Conservation (phyloP, 2,329 filamentous ascomycete genomes). For the Cladophialophora bantiana region DNA sequence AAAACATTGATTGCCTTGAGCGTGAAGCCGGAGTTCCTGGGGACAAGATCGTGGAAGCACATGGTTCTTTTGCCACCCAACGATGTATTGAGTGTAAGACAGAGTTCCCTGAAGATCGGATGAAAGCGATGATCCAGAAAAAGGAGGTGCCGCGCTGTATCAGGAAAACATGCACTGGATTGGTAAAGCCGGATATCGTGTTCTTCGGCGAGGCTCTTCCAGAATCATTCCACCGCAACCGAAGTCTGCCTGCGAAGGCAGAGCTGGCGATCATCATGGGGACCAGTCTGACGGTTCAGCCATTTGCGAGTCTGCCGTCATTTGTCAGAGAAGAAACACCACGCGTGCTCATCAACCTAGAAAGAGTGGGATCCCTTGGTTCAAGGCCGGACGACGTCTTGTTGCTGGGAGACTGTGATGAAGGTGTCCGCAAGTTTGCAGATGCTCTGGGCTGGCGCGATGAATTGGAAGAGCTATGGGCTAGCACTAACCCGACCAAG, state of each 20-base stretch:
- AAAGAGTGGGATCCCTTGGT: constrained; percentile 81
- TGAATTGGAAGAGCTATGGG: constrained; percentile 81
- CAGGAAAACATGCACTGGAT: constrained; percentile 68
- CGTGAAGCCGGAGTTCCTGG: constrained; percentile 81
- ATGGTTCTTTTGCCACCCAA: constrained; percentile 92
- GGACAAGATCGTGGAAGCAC: constrained; percentile 86
- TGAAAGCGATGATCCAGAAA: constrained; percentile 71
- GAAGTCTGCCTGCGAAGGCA: constrained; percentile 64
- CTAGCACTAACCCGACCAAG: constrained; percentile 67
- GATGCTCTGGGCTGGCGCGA: constrained; percentile 82
- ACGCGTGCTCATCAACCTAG: constrained; percentile 84
- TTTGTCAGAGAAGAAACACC: constrained; percentile 69
- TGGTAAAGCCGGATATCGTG: constrained; percentile 93
- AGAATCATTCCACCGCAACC: constrained; percentile 67
- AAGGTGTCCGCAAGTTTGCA: constrained; percentile 78
- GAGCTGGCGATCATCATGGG: constrained; percentile 87
- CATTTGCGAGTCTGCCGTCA: constrained; percentile 81
- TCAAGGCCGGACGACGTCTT: constrained; percentile 82
- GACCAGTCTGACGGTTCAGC: constrained; percentile 85
- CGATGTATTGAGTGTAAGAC: constrained; percentile 87
- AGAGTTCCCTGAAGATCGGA: constrained; percentile 73
- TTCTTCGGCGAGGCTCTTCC: constrained; percentile 87
- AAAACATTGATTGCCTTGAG: constrained; percentile 97
- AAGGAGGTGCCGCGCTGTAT: constrained; percentile 75
- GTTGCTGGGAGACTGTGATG: constrained; percentile 81